Percentiles rank a stretch among this genome's conserved stretches.
phyloP scores from a whole-genome alignment of 345 rosid species.

The Isatis tinctoria region DNA sequence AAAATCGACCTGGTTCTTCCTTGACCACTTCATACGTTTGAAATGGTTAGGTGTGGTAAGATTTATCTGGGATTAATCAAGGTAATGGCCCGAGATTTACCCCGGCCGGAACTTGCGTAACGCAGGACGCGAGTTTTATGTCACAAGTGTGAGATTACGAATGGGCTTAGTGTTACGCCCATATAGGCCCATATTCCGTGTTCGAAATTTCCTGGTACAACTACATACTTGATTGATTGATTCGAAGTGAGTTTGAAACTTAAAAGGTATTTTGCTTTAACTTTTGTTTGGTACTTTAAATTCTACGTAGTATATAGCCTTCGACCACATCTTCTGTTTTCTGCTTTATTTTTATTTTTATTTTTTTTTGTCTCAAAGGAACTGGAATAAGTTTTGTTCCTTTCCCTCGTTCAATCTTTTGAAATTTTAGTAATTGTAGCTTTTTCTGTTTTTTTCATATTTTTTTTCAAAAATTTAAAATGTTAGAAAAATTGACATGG shows the following conservation, averaged over 20 bases:
- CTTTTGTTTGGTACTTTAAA: constrained; percentile 9
- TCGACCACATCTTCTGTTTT: neutral
- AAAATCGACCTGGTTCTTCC: neutral
- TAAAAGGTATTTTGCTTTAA: constrained; percentile 9
- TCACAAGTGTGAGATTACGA: neutral
- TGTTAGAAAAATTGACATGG: neutral
- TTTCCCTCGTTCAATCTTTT: constrained; percentile 17
- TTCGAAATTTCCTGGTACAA: neutral
- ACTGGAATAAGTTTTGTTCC: constrained; percentile 4
- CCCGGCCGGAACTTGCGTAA: neutral
- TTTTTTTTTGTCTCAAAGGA: neutral
- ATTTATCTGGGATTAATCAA: neutral
- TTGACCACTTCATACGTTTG: neutral
- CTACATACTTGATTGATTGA: neutral
- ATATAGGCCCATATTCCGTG: neutral
- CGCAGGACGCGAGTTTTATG: neutral
- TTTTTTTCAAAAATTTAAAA: neutral
- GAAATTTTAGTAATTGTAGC: neutral
- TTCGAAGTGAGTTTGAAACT: neutral
- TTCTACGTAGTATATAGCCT: neutral
- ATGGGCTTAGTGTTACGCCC: neutral
- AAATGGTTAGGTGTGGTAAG: neutral
- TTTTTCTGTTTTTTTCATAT: neutral
- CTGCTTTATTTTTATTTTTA: neutral
- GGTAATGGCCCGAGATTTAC: neutral